Percentiles rank a stretch among this genome's conserved stretches.
These are phyloP conservation scores for Melaleuca quinquenervia DNA, from an alignment of 345 rosid species.

Conservation along the genomic window DNA sequence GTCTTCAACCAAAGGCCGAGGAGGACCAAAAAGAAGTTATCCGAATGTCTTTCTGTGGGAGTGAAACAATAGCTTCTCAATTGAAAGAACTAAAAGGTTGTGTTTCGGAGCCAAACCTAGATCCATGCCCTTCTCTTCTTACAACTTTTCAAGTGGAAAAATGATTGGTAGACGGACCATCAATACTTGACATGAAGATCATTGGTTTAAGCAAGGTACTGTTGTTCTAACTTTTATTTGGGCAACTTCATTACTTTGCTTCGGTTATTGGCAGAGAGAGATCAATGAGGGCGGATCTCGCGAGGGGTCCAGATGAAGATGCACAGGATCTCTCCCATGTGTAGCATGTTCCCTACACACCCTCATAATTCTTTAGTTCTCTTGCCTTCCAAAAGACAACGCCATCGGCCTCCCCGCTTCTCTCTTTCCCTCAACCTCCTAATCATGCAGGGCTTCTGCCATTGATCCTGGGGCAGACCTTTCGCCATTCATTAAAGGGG, in stretches of 20 bases:
- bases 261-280: background rate
- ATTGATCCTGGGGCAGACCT: background rate
- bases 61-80: background rate
- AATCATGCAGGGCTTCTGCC: background rate
- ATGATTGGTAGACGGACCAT: too few species aligned
- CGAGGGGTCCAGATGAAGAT: background rate
- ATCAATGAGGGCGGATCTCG: background rate
- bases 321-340: slow-evolving; percentile 15
- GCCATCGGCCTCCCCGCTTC: background rate
- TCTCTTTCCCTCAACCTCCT: background rate
- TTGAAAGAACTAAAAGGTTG: too few species aligned
- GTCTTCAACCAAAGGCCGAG: background rate
- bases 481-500: background rate
- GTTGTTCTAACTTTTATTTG: background rate
- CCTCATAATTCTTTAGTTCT: background rate
- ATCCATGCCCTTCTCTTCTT: too few species aligned
- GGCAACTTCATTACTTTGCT: background rate
- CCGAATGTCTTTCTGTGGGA: background rate
- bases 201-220: background rate
- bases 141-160: too few species aligned
- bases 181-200: too few species aligned
- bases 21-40: background rate
- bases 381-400: background rate
- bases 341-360: slow-evolving; percentile 6
- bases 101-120: too few species aligned